Percentiles rank a stretch among this genome's conserved stretches.
These are phyloP conservation scores for Hygrophila difformis DNA, from an alignment of 257 asterid species.

Conservation along the genomic window DNA sequence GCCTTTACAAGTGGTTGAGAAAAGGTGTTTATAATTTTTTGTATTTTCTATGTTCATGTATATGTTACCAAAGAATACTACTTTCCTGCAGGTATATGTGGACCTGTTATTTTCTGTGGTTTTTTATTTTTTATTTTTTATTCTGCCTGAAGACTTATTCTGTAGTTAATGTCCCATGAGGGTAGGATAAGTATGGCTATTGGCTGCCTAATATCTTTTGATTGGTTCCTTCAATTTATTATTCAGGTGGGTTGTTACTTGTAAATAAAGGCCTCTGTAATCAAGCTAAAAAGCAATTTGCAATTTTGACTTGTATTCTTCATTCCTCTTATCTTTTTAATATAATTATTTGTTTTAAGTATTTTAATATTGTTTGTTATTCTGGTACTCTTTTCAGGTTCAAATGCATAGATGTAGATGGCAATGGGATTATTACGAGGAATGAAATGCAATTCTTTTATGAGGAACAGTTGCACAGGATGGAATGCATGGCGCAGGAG, in stretches of 20 bases:
- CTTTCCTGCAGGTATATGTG: too few relatives aligned
- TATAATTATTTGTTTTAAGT: neutral
- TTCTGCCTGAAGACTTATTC: too few relatives aligned
- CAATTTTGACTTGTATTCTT: neutral
- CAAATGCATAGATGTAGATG: conserved; percentile 97
- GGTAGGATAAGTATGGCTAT: too few relatives aligned
- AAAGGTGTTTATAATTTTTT: neutral
- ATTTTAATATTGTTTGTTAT: neutral
- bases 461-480: conserved; percentile 97
- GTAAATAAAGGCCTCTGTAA: conserved; percentile 5
- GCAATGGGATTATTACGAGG: conserved; percentile 87
- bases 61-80: too few relatives aligned
- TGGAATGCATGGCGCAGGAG: conserved; percentile 99
- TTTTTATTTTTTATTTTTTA: too few relatives aligned
- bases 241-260: conserved; percentile 3
- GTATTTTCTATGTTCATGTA: conserved; percentile 3
- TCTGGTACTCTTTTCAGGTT: conserved; percentile 47
- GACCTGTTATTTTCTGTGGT: too few relatives aligned
- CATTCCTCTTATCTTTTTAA: neutral
- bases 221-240: neutral
- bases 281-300: conserved; percentile 5
- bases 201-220: too few relatives aligned
- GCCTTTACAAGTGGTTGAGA: conserved; percentile 2
- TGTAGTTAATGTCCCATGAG: neutral
- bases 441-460: conserved; percentile 94